phyloP scores from a whole-genome alignment of 306 rosid genomes.

The Senna tora region DNA sequence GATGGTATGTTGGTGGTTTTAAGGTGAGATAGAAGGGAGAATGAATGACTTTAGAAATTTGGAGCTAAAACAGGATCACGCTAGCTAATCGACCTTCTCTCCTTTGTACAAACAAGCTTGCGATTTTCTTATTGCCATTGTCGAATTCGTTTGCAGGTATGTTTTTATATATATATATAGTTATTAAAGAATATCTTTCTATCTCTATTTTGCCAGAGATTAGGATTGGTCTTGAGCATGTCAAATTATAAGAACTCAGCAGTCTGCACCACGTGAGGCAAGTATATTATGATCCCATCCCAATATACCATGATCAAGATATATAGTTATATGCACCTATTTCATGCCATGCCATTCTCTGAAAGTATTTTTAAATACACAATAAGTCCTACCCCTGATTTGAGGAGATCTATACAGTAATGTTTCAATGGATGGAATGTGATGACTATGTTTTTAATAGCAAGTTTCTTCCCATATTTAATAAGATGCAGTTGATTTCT shows the following conservation, averaged over 20 bases:
- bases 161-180: too few relatives aligned
- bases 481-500: not conserved
- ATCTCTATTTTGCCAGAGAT: not conserved
- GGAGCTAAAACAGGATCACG: too few relatives aligned
- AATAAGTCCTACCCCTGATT: conserved; percentile 21
- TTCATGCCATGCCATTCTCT: conserved; percentile 30
- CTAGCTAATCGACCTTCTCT: too few relatives aligned
- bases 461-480: conserved; percentile 5
- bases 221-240: not conserved
- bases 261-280: conserved; percentile 66
- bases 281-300: too few relatives aligned
- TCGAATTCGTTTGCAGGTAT: conserved; percentile 91
- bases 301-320: not conserved
- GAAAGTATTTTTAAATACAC: not conserved
- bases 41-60: too few relatives aligned
- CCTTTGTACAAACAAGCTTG: conserved; percentile 92
- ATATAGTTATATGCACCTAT: conserved; percentile 1
- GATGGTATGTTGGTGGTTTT: conserved; percentile 24
- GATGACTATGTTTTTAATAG: conserved; percentile 5
- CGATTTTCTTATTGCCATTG: conserved; percentile 92
- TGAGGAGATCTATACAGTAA: not conserved
- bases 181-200: too few relatives aligned
- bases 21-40: too few relatives aligned
- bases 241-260: conserved; percentile 39
- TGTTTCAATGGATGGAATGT: not conserved